A percentile compares a stretch with the other conserved stretches of the same genome.
Conservation (phyloP, 495 filamentous ascomycete species). For the Parathielavia hyrcaniae region DNA sequence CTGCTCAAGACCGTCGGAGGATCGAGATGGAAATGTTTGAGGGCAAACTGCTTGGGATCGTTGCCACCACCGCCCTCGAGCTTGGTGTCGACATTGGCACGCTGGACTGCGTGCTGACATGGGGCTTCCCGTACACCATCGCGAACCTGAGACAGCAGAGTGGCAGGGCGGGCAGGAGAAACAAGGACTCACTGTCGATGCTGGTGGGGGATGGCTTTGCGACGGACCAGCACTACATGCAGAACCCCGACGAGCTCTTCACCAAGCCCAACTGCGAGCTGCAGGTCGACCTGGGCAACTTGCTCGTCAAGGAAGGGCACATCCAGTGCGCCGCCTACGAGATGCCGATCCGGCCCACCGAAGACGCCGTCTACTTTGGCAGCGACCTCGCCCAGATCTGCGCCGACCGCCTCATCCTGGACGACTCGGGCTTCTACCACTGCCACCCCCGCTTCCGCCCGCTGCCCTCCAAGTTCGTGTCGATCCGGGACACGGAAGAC, state of each 20-base stretch:
- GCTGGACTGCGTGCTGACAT: slow-evolving; percentile 87
- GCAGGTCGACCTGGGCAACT: slow-evolving; percentile 83
- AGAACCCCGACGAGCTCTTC: slow-evolving; percentile 95
- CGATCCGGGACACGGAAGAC: slow-evolving; percentile 89
- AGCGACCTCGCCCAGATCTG: slow-evolving; percentile 66
- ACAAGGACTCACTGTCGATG: slow-evolving; percentile 88
- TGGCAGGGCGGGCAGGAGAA: slow-evolving; percentile 84
- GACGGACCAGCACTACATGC: slow-evolving; percentile 94
- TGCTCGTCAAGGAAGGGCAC: slow-evolving; percentile 87
- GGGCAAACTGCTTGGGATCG: slow-evolving; percentile 84
- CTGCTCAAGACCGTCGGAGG: slow-evolving; percentile 79
- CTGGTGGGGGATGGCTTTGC: slow-evolving; percentile 88
- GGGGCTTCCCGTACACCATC: slow-evolving; percentile 93
- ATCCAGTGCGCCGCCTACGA: slow-evolving; percentile 94
- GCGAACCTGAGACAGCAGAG: slow-evolving; percentile 92
- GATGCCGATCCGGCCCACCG: slow-evolving; percentile 74
- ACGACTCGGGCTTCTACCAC: slow-evolving; percentile 77
- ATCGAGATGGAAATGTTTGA: slow-evolving; percentile 98
- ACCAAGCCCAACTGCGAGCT: slow-evolving; percentile 82
- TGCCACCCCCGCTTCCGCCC: slow-evolving; percentile 85
- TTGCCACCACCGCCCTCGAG: slow-evolving; percentile 90
- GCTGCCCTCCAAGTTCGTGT: slow-evolving; percentile 70
- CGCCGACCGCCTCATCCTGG: slow-evolving; percentile 65
- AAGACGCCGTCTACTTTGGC: slow-evolving; percentile 77
- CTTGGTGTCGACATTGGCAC: slow-evolving; percentile 94